These are phyloP conservation scores for Suillus cothurnatus DNA, from an alignment of 768 basidiomycete species.

Conservation along the genomic window DNA sequence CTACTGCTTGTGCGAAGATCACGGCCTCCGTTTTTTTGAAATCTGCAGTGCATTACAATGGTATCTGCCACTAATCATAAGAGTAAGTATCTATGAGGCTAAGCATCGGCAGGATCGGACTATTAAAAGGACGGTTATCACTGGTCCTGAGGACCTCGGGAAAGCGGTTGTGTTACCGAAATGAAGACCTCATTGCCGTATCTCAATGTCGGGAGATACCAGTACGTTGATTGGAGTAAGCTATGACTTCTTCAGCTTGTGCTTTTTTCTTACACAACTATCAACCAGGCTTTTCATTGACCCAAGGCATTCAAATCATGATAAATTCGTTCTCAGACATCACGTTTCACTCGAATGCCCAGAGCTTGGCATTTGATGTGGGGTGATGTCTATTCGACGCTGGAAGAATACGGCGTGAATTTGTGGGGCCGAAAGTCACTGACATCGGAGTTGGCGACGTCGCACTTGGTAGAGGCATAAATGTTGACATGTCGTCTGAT, in stretches of 20 bases:
- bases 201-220: conserved; percentile 39
- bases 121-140: conserved; percentile 49
- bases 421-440: conserved; percentile 59
- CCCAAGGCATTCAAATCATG: neutral
- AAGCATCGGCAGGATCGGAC: conserved; percentile 12
- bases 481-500: neutral
- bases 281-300: neutral
- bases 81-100: neutral
- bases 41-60: conserved; percentile 47
- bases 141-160: conserved; percentile 55
- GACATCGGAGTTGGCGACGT: conserved; percentile 21
- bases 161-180: conserved; percentile 40
- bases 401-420: conserved; percentile 50
- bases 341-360: conserved; percentile 41
- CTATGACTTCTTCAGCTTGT: neutral
- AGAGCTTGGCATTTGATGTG: conserved; percentile 50
- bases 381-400: conserved; percentile 65
- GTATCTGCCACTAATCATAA: conserved; percentile 27
- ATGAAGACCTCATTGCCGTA: too few relatives aligned
- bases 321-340: conserved; percentile 43
- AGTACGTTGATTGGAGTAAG: conserved; percentile 56
- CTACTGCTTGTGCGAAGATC: conserved; percentile 38
- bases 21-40: conserved; percentile 39
- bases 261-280: conserved; percentile 5
- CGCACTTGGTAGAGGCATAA: neutral